phyloP scores from a whole-genome alignment of 306 rosid genomes.

The Arachis hypogaea region DNA sequence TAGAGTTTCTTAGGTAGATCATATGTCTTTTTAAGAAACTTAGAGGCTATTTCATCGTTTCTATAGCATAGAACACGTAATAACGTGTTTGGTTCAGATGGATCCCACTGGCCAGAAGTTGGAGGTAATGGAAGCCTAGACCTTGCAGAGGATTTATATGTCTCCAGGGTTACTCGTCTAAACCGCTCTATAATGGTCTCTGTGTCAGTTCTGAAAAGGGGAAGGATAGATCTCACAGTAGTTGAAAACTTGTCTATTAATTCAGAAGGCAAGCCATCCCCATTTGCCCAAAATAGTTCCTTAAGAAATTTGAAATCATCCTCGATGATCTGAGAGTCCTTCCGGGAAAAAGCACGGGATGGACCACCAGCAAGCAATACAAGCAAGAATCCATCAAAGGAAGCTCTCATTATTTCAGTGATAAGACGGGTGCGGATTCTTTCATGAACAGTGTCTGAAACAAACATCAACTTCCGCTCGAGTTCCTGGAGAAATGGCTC shows the following conservation, averaged over 20 bases:
- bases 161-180: constrained; percentile 71
- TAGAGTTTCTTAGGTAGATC: constrained; percentile 91
- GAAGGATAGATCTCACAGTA: constrained; percentile 70
- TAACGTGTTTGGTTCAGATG: constrained; percentile 89
- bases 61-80: constrained; percentile 88
- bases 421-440: constrained; percentile 80
- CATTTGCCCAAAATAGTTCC: constrained; percentile 91
- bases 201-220: constrained; percentile 83
- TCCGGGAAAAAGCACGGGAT: constrained; percentile 74
- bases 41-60: constrained; percentile 82
- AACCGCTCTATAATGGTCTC: constrained; percentile 78
- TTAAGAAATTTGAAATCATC: constrained; percentile 83
- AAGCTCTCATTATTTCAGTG: constrained; percentile 93
- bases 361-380: constrained; percentile 99
- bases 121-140: constrained; percentile 95
- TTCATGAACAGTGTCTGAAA: constrained; percentile 78
- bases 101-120: constrained; percentile 93
- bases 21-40: constrained; percentile 84
- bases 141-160: constrained; percentile 78
- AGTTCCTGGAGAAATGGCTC: constrained; percentile 83
- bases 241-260: constrained; percentile 78
- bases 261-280: constrained; percentile 93
- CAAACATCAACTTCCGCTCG: constrained; percentile 64
- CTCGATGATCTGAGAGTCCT: constrained; percentile 83
- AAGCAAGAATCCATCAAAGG: constrained; percentile 92